phyloP scores from a whole-genome alignment of 139 green algal genomes.

The Ettlia oleoabundans region DNA sequence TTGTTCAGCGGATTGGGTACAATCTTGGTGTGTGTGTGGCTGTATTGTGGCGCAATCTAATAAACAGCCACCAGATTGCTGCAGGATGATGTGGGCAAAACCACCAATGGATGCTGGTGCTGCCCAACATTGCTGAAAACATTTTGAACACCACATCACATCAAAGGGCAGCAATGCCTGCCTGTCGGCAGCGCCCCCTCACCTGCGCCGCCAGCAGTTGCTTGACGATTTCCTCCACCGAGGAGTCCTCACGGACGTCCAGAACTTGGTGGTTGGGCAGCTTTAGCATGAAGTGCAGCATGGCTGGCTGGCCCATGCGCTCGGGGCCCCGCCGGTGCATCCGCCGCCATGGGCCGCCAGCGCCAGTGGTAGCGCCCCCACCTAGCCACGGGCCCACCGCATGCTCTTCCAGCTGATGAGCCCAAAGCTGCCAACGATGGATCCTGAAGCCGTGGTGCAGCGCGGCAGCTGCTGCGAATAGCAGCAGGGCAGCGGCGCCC shows the following conservation, averaged over 20 bases:
- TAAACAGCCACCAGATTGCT: too few species aligned
- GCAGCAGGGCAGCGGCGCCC: not conserved
- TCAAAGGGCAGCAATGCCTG: not conserved
- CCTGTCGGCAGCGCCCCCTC: not conserved
- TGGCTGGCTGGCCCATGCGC: not conserved
- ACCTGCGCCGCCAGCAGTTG: slow-evolving; percentile 10
- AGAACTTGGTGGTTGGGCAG: not conserved
- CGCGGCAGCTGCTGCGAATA: not conserved
- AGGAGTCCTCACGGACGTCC: not conserved
- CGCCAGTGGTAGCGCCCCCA: not conserved
- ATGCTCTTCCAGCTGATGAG: not conserved
- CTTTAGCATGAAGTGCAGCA: not conserved
- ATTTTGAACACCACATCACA: too few species aligned
- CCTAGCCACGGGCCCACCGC: too few species aligned
- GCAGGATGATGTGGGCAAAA: too few species aligned
- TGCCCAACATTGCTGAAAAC: too few species aligned
- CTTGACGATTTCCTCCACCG: not conserved
- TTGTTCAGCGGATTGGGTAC: too few species aligned
- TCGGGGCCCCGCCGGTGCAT: too few species aligned
- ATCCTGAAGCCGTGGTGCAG: not conserved
- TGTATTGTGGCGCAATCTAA: too few species aligned
- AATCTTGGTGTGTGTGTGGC: too few species aligned
- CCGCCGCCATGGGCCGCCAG: too few species aligned
- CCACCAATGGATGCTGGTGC: too few species aligned
- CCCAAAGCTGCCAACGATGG: not conserved